Evolutionary conservation across 129 eudicot species (phyloP), one percentile per base, ranked within the genome.

Genomic region (Centaurea solstitialis): DNA sequence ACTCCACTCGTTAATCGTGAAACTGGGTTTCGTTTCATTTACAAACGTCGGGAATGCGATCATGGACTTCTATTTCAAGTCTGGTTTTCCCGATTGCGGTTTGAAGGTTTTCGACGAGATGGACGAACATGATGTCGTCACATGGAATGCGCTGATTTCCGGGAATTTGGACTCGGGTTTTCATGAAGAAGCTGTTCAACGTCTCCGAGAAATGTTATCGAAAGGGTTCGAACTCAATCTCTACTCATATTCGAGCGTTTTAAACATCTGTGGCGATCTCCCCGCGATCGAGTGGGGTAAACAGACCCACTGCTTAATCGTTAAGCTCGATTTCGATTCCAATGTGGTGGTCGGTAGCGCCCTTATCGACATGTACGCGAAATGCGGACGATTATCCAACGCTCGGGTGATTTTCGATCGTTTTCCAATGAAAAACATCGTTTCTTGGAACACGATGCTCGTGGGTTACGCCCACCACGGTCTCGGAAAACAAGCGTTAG

Each of bases 401-500:
- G 93, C 97, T 9, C 84, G 79, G 23, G 87, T 71, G 7, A 83
- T 89, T 62, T 93, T 93, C 68, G 87, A 93, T 74, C 75, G 24
- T 33, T 90, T 93, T 26, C 76, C 86, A 50, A 73, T 47, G n/a
- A 93, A 87, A 79, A 93, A 93, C 50, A 78, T 90, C 47, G 81
- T 93, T 83, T 85, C 92, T 28, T 93, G 97, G 97, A 88, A 93
- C 59, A 75, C 97, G 21, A 88, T 93, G 93, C 85, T 93, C 21
- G 80, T 78, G 40, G 97, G 97, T 28, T 93, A 92, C 64, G 93
- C 95, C 2, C 97, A 90, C 41, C 94, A 92, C 76, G 97, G 95
- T 68, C 79, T 79, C 37, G 91, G 93, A 15, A 79, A 66, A 75
- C 84, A 88, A 82, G 85, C 90, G 38, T 71, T 93, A 76, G 88